Evolutionary conservation across 2,329 filamentous ascomycete species (phyloP).

Genomic region (Neopestalotiopsis sp.): DNA sequence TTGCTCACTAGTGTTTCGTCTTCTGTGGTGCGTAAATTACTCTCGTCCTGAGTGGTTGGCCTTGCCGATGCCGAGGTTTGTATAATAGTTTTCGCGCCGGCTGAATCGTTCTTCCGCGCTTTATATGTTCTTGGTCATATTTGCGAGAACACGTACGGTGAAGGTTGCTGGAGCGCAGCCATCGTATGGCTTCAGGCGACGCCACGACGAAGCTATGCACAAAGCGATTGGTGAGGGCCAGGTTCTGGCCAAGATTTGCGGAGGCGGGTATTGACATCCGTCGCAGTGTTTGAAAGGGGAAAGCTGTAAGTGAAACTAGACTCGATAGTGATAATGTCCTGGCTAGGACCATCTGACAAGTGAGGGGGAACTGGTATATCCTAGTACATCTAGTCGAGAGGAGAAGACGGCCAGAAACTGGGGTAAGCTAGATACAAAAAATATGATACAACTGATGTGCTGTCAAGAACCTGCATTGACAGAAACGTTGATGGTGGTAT

Average conservation of each 20-base stretch:
- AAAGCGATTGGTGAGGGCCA: background rate
- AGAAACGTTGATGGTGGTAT: too few species aligned
- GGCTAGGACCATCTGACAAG: background rate
- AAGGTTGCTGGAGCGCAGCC: background rate
- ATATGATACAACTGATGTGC: too few species aligned
- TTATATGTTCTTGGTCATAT: background rate
- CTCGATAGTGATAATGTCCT: background rate
- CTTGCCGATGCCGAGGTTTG: background rate
- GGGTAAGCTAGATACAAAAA: too few species aligned
- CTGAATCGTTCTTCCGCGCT: background rate
- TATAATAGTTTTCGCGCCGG: background rate
- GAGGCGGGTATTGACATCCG: conserved; percentile 1
- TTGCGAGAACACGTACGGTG: background rate
- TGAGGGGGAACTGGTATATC: background rate
- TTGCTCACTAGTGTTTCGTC: conserved; percentile 1
- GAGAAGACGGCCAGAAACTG: background rate
- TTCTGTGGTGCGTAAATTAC: background rate
- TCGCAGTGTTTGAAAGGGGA: background rate
- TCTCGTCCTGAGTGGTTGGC: background rate
- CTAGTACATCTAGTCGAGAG: background rate
- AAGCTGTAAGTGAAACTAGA: background rate
- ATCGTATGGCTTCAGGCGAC: background rate
- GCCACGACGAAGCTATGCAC: background rate
- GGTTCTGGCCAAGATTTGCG: background rate
- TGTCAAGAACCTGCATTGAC: too few species aligned